Percentiles rank a stretch among this genome's conserved stretches.
Conservation (phyloP, 768 basidiomycete genomes). For the Pilatotrama ljubarskyi region DNA sequence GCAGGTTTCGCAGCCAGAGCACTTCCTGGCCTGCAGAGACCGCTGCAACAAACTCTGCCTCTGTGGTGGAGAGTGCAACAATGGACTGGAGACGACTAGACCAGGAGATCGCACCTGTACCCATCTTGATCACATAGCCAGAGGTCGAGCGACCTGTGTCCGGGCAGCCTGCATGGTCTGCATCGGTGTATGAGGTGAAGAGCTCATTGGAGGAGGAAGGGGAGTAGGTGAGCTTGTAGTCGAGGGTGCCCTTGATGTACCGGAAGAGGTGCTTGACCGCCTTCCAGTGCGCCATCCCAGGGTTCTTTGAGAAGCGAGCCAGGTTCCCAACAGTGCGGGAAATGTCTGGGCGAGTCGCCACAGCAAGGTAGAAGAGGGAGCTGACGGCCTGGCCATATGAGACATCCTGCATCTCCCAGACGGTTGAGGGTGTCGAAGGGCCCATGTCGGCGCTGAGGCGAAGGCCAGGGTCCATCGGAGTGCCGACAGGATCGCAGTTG, state of each 20-base stretch:
- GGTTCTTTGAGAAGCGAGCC: slow-evolving; percentile 12
- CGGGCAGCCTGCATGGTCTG: slow-evolving; percentile 16
- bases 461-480: slow-evolving; percentile 32
- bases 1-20: slow-evolving; percentile 34
- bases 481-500: slow-evolving; percentile 26
- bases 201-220: background rate
- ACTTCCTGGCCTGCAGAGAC: slow-evolving; percentile 34
- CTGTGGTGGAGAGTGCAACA: slow-evolving; percentile 34
- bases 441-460: slow-evolving; percentile 9
- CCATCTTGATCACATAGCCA: slow-evolving; percentile 40
- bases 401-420: slow-evolving; percentile 8
- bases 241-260: slow-evolving; percentile 39
- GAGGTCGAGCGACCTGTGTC: slow-evolving; percentile 9
- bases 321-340: slow-evolving; percentile 29
- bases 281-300: slow-evolving; percentile 37
- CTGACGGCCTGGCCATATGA: slow-evolving; percentile 21
- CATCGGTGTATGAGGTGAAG: background rate
- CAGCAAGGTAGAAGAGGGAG: slow-evolving; percentile 31
- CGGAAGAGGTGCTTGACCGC: slow-evolving; percentile 37
- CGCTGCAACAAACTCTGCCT: slow-evolving; percentile 43
- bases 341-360: slow-evolving; percentile 38
- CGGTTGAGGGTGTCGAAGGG: background rate
- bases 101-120: slow-evolving; percentile 40
- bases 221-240: slow-evolving; percentile 22
- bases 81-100: slow-evolving; percentile 37